Conservation (phyloP, 2,329 filamentous ascomycete species). For the Paradendryphiella salina region DNA sequence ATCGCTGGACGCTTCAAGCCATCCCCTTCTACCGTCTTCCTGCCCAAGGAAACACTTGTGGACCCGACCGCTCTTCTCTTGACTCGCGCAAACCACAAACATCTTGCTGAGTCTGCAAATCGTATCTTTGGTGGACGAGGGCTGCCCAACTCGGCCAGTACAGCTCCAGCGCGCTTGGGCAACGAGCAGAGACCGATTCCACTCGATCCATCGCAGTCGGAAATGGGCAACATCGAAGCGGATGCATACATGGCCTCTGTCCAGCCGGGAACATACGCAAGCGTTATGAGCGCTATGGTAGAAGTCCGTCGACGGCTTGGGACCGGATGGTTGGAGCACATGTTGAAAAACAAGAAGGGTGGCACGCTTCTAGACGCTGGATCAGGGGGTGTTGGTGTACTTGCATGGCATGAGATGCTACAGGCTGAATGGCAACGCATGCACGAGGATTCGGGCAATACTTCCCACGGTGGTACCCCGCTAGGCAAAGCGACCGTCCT, state of each 20-base stretch:
- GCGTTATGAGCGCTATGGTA: slow-evolving; percentile 67
- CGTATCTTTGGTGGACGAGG: slow-evolving; percentile 74
- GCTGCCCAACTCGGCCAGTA: slow-evolving; percentile 77
- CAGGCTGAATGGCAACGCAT: slow-evolving; percentile 79
- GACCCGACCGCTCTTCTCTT: slow-evolving; percentile 72
- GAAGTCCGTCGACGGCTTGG: slow-evolving; percentile 76
- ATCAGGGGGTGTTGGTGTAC: slow-evolving; percentile 70
- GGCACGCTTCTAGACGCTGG: slow-evolving; percentile 74
- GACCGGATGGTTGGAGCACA: slow-evolving; percentile 67
- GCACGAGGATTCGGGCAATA: slow-evolving; percentile 45
- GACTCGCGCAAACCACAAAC: slow-evolving; percentile 65
- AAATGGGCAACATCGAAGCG: slow-evolving; percentile 74
- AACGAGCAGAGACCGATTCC: slow-evolving; percentile 66
- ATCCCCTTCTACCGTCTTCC: slow-evolving; percentile 70
- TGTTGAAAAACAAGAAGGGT: slow-evolving; percentile 64
- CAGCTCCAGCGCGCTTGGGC: slow-evolving; percentile 57
- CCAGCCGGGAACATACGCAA: slow-evolving; percentile 71
- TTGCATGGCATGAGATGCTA: slow-evolving; percentile 78
- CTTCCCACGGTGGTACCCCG: slow-evolving; percentile 48
- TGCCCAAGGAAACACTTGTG: slow-evolving; percentile 71
- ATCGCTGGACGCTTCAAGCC: slow-evolving; percentile 73
- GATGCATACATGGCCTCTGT: slow-evolving; percentile 72
- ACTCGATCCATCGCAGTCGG: slow-evolving; percentile 64
- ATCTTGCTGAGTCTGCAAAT: slow-evolving; percentile 73
- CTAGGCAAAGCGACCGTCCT: slow-evolving; percentile 79